Base-by-base conservation (phyloP, 169 alveolate genomes). In the Neospora caninum region DNA sequence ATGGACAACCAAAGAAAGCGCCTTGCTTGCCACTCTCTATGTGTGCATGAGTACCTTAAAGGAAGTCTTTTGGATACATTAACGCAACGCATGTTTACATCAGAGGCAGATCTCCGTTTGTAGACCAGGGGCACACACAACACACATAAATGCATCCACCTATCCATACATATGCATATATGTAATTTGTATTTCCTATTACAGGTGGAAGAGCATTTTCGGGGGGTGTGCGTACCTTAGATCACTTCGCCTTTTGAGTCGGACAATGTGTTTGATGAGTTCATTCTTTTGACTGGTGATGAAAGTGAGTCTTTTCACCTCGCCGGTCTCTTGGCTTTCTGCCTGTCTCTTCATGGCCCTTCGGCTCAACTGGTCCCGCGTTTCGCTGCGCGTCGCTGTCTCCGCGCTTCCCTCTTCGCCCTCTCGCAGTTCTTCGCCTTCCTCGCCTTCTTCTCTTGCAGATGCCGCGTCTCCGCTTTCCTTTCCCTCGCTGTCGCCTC, bases 211-310 rank as follows among this genome's bases (percentile, higher is more conserved):
- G 4, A 27, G 73, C 73, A 64, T 6, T 27, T 22, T n/a, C n/a
- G n/a, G n/a, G n/a, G 7, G 73, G 7, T 64, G 34, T 27, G 38
- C 67, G 6, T 36, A 82, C 89, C 89, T 41, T 25, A 82, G 53
- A 31, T 82, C 89, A 18, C 89, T 41, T 82, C 89, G 89, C 41
- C 89, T 82, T 82, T 82, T 82, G 18, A 82, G 67, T 13, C 89
- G 89, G 31, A 82, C 41, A 27, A 82, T 38, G 64, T 82, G 89
- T 36, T 42, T 82, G 53, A 82, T 82, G 67, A 82, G 64, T 27
- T 42, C 89, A 31, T 82, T 38, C 41, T 42, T 38, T 36, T 6
- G 34, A 31, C 89, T 82, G 67, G 69, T 27, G 38, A 82, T 42
- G 67, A 82, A 82, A 4, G 53, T 43, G 43, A 82, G 69, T n/a